Conservation (phyloP, 2,329 filamentous ascomycete genomes). For the Colletotrichum kahawae region DNA sequence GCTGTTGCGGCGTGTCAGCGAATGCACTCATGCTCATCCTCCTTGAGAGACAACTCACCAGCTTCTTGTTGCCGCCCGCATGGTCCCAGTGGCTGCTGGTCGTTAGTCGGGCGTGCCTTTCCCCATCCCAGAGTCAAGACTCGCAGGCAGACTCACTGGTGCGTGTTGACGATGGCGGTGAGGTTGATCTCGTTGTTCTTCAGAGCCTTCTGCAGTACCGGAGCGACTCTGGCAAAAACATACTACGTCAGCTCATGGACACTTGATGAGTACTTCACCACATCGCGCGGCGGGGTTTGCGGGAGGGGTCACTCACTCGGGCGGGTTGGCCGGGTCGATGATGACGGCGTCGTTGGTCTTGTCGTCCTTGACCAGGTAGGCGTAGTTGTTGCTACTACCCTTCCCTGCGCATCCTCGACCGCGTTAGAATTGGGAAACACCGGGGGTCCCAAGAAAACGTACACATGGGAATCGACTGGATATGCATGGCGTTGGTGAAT, state of each 20-base stretch:
- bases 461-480: constrained; percentile 91
- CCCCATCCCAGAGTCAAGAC: neutral
- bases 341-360: constrained; percentile 79
- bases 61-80: constrained; percentile 85
- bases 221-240: constrained; percentile 53
- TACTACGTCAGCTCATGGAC: neutral
- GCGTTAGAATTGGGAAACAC: neutral
- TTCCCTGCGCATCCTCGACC: constrained; percentile 60
- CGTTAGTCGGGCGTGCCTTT: neutral
- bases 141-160: constrained; percentile 72
- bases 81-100: constrained; percentile 84
- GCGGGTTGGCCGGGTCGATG: constrained; percentile 80
- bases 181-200: constrained; percentile 77
- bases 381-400: constrained; percentile 82
- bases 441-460: constrained; percentile 41
- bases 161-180: constrained; percentile 91
- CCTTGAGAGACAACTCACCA: constrained; percentile 55
- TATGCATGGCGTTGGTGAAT: constrained; percentile 71
- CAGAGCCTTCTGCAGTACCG: constrained; percentile 75
- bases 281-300: too few relatives aligned
- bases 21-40: neutral
- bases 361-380: constrained; percentile 81
- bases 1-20: constrained; percentile 26
- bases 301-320: constrained; percentile 64
- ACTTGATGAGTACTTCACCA: too few relatives aligned